phyloP scores from a whole-genome alignment of 1,139 yeast species.

The Dujonia santamariae region DNA sequence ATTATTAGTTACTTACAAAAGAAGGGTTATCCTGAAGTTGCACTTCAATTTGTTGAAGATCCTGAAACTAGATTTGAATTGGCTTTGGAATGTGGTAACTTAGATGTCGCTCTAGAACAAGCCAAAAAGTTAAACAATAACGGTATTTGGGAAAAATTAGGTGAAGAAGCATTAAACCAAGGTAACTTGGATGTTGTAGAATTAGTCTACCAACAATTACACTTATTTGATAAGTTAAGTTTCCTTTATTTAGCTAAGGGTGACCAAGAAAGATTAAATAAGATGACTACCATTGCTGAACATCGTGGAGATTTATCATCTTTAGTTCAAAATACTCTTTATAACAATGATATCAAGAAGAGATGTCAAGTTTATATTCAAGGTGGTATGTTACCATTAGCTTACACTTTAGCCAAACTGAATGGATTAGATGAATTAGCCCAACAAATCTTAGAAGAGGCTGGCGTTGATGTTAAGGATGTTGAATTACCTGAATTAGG shows the following conservation, averaged over 20 bases:
- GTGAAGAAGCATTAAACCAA: conserved; percentile 82
- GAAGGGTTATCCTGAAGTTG: conserved; percentile 92
- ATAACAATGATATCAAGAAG: conserved; percentile 69
- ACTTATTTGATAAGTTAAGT: conserved; percentile 82
- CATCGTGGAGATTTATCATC: conserved; percentile 81
- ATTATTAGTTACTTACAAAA: conserved; percentile 93
- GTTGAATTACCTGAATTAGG: conserved; percentile 63
- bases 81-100: conserved; percentile 90
- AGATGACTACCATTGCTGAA: conserved; percentile 89
- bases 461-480: conserved; percentile 64
- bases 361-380: conserved; percentile 74
- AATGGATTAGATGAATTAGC: conserved; percentile 80
- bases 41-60: conserved; percentile 94
- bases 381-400: conserved; percentile 83
- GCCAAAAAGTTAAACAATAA: conserved; percentile 74
- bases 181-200: conserved; percentile 88
- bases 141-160: conserved; percentile 77
- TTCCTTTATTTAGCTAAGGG: conserved; percentile 86
- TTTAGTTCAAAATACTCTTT: conserved; percentile 79
- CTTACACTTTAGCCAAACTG: conserved; percentile 88
- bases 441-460: conserved; percentile 62
- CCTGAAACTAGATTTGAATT: conserved; percentile 94
- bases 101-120: conserved; percentile 83
- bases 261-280: conserved; percentile 65
- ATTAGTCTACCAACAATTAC: conserved; percentile 83